A percentile compares a stretch with the other conserved stretches of the same genome.
phyloP scores from a whole-genome alignment of 768 basidiomycete species.

The Polyporus arcularius region DNA sequence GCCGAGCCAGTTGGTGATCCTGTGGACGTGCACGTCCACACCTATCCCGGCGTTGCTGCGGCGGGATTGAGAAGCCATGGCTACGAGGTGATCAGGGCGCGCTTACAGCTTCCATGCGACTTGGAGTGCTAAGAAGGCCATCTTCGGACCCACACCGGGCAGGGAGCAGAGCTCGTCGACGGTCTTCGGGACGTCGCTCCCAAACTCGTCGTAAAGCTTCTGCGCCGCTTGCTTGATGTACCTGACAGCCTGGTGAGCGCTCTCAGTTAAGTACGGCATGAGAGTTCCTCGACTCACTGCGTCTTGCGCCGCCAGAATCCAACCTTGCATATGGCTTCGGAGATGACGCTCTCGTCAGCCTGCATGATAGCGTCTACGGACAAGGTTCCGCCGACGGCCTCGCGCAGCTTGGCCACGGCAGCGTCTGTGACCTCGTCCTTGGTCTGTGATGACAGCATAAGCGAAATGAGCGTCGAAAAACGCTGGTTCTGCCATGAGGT shows the following conservation, averaged over 20 bases:
- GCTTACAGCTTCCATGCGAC: constrained; percentile 81
- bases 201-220: constrained; percentile 68
- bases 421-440: constrained; percentile 88
- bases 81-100: background rate
- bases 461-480: constrained; percentile 82
- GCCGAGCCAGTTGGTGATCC: constrained; percentile 89
- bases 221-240: constrained; percentile 77
- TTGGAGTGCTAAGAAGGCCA: constrained; percentile 87
- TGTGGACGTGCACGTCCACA: constrained; percentile 94
- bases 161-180: constrained; percentile 86
- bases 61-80: background rate
- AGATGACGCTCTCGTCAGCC: constrained; percentile 63
- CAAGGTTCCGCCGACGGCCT: constrained; percentile 75
- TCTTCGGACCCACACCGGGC: constrained; percentile 94
- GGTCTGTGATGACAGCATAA: constrained; percentile 96
- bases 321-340: constrained; percentile 81
- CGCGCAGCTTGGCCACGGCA: constrained; percentile 74
- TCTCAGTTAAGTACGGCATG: background rate
- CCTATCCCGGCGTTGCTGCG: constrained; percentile 85
- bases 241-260: constrained; percentile 36
- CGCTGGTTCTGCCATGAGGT: constrained; percentile 62
- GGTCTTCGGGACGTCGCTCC: constrained; percentile 86
- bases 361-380: constrained; percentile 68
- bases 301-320: constrained; percentile 94
- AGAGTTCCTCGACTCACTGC: constrained; percentile 46